These are phyloP conservation scores for Scedosporium dehoogii DNA, from an alignment of 2,329 filamentous ascomycete species.

Conservation along the genomic window DNA sequence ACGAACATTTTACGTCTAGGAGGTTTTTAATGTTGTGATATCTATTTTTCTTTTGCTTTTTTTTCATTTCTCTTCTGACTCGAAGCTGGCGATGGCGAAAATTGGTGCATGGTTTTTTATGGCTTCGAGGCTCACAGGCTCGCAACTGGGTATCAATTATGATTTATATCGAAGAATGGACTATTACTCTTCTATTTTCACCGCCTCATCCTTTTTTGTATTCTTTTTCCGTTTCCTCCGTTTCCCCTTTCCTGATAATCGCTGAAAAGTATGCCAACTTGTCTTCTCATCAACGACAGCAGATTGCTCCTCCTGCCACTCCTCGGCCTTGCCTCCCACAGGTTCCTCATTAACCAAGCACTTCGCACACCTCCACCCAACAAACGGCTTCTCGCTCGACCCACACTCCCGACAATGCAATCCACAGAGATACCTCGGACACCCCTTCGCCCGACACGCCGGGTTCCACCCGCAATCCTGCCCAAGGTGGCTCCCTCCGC, in stretches of 20 bases:
- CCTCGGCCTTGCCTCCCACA: constrained; percentile 1
- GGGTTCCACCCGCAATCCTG: constrained; percentile 30
- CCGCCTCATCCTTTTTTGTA: neutral
- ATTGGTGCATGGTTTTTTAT: neutral
- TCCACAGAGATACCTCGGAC: constrained; percentile 22
- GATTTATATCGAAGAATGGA: neutral
- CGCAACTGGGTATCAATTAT: neutral
- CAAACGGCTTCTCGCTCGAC: constrained; percentile 16
- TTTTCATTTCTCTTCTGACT: neutral
- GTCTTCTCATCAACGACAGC: neutral
- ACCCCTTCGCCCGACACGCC: constrained; percentile 20
- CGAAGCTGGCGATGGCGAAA: neutral
- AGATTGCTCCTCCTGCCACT: neutral
- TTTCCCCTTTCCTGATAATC: neutral
- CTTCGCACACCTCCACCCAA: constrained; percentile 18
- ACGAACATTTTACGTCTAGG: neutral
- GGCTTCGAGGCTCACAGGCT: too few relatives aligned
- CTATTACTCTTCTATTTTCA: neutral
- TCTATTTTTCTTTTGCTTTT: neutral
- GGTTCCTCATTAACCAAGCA: constrained; percentile 14
- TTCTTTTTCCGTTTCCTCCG: neutral
- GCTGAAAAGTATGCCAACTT: neutral
- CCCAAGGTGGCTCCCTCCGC: constrained; percentile 24
- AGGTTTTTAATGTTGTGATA: neutral
- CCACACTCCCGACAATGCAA: constrained; percentile 26